Base-by-base conservation (phyloP, 495 filamentous ascomycete genomes). In the Aspergillus ostianus region DNA sequence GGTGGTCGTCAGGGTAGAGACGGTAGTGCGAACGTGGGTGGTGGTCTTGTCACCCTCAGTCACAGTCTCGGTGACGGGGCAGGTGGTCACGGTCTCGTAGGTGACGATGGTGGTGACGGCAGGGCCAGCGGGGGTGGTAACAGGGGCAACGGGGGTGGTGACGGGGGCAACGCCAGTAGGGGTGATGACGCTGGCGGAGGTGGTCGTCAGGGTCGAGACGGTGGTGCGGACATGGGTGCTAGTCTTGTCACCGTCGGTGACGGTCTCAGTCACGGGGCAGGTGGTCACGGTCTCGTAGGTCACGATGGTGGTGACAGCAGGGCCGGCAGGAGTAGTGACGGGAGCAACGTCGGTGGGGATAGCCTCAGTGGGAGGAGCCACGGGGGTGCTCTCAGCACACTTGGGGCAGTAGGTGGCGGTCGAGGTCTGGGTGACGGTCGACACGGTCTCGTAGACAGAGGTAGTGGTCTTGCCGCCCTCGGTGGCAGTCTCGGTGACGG, bases 221-320 rank as follows among this genome's bases (percentile, higher is more conserved):
- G 76, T 74, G 55, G 64, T 64, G 51, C 60, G 62, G 51, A 71
- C 64, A 6, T 77, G 69, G 26, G 65, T 70, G 62, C 62, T 69
- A 41, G 62, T 63, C 21, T 59, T 68, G n/a, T 60, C 68, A 44
- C 68, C 64, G 10, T 76, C 67, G 20, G 65, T 65, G 56, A 63
- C 65, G 48, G 70, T 68, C n/a, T 58, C 67, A 4, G 74, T 73
- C 57, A 73, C 61, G 26, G 74, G 66, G 60, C 69, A 67, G 23
- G 47, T 54, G 27, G 65, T 67, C 32, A 71, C 68, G 56, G 70
- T 70, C 46, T 61, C 65, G 30, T 74, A 73, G 1, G 65, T 67
- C 41, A 67, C 47, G 10, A 62, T 61, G 17, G 65, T 64, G 1
- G 65, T 67, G 18, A 54, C 62, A 44, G 26, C 47, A 9, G 47